Percentiles rank a stretch among this genome's conserved stretches.
phyloP scores from a whole-genome alignment of 1,284 basidiomycete genomes.

The Athelia sp. region DNA sequence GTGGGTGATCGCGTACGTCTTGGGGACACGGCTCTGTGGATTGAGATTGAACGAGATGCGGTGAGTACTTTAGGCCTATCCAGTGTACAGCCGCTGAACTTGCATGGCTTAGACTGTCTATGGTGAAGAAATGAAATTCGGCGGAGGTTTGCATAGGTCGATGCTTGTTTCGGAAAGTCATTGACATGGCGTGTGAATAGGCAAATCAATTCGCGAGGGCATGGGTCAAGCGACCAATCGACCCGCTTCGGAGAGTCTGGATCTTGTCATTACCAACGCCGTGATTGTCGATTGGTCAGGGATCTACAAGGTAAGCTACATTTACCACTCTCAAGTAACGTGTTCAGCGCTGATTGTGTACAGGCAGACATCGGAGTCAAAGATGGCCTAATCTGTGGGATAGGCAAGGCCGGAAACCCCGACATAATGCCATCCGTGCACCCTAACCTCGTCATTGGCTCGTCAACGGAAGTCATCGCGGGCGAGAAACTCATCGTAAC shows the following conservation, averaged over 20 bases:
- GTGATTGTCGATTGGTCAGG: constrained; percentile 94
- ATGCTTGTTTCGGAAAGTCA: constrained; percentile 5
- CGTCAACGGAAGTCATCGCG: constrained; percentile 90
- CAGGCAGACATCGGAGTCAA: constrained; percentile 97
- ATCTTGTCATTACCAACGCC: constrained; percentile 93
- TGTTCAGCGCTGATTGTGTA: constrained; percentile 5
- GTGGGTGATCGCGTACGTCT: constrained; percentile 86
- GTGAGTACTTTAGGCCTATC: constrained; percentile 31
- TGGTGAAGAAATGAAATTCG: constrained; percentile 98
- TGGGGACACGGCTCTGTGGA: constrained; percentile 89
- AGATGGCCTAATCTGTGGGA: constrained; percentile 77
- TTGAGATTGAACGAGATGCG: constrained; percentile 88
- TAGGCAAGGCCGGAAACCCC: constrained; percentile 97
- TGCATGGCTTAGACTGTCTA: constrained; percentile 54
- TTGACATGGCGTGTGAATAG: constrained; percentile 30
- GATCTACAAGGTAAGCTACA: constrained; percentile 80
- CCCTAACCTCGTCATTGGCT: constrained; percentile 74
- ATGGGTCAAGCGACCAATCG: constrained; percentile 91
- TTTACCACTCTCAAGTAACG: not conserved
- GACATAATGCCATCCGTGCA: constrained; percentile 88
- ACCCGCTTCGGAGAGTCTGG: constrained; percentile 67
- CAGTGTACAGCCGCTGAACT: constrained; percentile 1
- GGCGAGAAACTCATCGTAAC: constrained; percentile 94
- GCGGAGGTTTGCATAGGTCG: constrained; percentile 62
- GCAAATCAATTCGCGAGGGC: constrained; percentile 92